Conservation (phyloP, 495 filamentous ascomycete genomes). For the Hapsidospora chrysogenum region DNA sequence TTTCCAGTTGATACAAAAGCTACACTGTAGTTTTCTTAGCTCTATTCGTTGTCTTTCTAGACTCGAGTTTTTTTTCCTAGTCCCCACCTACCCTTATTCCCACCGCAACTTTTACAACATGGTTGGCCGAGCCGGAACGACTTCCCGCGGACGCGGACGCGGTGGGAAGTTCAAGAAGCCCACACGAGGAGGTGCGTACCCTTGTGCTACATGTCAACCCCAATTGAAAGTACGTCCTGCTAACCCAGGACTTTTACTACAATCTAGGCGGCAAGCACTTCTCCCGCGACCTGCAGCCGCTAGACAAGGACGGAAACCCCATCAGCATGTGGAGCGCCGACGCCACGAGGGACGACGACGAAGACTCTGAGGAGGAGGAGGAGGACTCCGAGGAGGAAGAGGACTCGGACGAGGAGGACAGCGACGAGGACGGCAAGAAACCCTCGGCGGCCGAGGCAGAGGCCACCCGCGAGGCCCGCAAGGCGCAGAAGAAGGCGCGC, state of each 20-base stretch:
- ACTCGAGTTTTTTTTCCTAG: background rate
- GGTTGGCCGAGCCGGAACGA: slow-evolving; percentile 39
- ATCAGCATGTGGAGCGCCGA: slow-evolving; percentile 52
- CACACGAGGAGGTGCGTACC: slow-evolving; percentile 61
- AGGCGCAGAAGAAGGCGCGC: slow-evolving; percentile 72
- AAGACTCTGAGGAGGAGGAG: slow-evolving; percentile 30
- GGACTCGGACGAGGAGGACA: slow-evolving; percentile 14
- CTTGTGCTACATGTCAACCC: background rate
- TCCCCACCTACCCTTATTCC: background rate
- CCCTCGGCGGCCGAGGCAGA: slow-evolving; percentile 18
- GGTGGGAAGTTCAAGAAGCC: slow-evolving; percentile 92
- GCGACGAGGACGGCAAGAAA: no score
- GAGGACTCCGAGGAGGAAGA: slow-evolving; percentile 30
- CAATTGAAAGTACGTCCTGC: background rate
- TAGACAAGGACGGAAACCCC: slow-evolving; percentile 70
- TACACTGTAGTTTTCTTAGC: background rate
- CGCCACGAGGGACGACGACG: slow-evolving; percentile 26
- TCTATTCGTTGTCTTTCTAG: background rate
- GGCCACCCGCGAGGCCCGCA: slow-evolving; percentile 62
- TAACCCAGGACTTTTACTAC: slow-evolving; percentile 2
- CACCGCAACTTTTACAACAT: slow-evolving; percentile 23
- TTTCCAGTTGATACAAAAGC: no score
- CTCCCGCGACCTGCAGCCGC: slow-evolving; percentile 71
- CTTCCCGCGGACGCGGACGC: slow-evolving; percentile 55
- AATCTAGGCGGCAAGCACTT: slow-evolving; percentile 76